Evolutionary conservation across 495 filamentous ascomycete genomes (phyloP), one percentile per base, ranked within the genome.

Genomic region (Acidiella bohemica): DNA sequence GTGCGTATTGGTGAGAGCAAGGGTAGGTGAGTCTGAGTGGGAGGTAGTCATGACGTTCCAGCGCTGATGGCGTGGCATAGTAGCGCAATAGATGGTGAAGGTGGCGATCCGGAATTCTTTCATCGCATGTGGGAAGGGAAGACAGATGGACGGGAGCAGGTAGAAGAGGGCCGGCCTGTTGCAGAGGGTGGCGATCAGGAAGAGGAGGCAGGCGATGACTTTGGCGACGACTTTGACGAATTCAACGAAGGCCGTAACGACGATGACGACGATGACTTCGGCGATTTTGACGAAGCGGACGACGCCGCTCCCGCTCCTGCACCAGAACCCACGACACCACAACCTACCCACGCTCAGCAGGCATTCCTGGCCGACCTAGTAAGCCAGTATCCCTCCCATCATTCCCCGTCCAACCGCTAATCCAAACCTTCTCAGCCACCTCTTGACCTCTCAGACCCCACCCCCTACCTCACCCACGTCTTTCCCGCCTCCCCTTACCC

Each of bases 141-240:
- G 17, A n/a, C n/a, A n/a, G n/a, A n/a, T n/a, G n/a, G n/a, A n/a
- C 21, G 12, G 13, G 13, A 42, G 19, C 7, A 37, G 26, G 34
- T 32, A 9, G 1, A 32, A 5, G 28, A 58, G 49, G 53, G 61
- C 54, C 53, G 66, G 55, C 26, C 42, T 5, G 14, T 21, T 5
- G 14, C 61, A 56, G 25, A 67, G 59, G 34, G 59, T 34, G 61
- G 58, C 42, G 59, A 59, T 40, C 54, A 58, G 24, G 47, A 58
- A 34, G 53, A 56, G 32, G 59, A 61, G 35, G 62, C 60, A 42
- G 59, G 59, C 19, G 57, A 66, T 17, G 71, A 70, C 14, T 79
- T 80, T 63, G 82, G 80, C 42, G 87, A 90, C 54, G 87, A 93
- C 44, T 94, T 96, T 72, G 90, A 95, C 60, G 87, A 95, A 52